A percentile compares a stretch with the other conserved stretches of the same genome.
Conservation (phyloP, 495 filamentous ascomycete species). For the Penicillium coffeae region DNA sequence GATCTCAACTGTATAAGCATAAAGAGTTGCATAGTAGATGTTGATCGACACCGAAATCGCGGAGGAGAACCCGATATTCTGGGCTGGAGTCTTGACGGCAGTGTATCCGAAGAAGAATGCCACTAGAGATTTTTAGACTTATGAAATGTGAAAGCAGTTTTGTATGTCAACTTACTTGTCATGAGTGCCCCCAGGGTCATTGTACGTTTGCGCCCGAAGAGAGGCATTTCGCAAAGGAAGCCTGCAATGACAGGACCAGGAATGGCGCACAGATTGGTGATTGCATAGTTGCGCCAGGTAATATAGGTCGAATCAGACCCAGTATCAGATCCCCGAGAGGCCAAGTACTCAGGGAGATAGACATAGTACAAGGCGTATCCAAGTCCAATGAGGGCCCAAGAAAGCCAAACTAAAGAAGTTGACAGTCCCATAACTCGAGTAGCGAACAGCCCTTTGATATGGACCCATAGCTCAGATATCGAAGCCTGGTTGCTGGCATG, state of each 20-base stretch:
- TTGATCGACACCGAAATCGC: conserved; percentile 41
- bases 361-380: conserved; percentile 33
- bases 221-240: conserved; percentile 28
- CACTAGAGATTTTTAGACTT: conserved; percentile 8
- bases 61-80: conserved; percentile 39
- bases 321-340: conserved; percentile 26
- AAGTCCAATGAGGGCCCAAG: conserved; percentile 38
- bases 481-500: conserved; percentile 9
- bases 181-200: conserved; percentile 37
- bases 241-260: conserved; percentile 38
- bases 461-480: conserved; percentile 10
- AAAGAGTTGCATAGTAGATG: conserved; percentile 47
- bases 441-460: conserved; percentile 11
- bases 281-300: conserved; percentile 43
- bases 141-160: not conserved
- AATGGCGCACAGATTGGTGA: conserved; percentile 39
- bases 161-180: conserved; percentile 30
- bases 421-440: conserved; percentile 20
- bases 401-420: conserved; percentile 29
- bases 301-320: conserved; percentile 26
- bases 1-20: conserved; percentile 46
- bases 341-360: conserved; percentile 34
- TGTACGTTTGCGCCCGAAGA: conserved; percentile 34
- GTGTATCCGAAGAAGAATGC: conserved; percentile 44
- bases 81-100: conserved; percentile 32